Evolutionary conservation across 2,329 filamentous ascomycete genomes (phyloP).

Genomic region (Claviceps maximensis): DNA sequence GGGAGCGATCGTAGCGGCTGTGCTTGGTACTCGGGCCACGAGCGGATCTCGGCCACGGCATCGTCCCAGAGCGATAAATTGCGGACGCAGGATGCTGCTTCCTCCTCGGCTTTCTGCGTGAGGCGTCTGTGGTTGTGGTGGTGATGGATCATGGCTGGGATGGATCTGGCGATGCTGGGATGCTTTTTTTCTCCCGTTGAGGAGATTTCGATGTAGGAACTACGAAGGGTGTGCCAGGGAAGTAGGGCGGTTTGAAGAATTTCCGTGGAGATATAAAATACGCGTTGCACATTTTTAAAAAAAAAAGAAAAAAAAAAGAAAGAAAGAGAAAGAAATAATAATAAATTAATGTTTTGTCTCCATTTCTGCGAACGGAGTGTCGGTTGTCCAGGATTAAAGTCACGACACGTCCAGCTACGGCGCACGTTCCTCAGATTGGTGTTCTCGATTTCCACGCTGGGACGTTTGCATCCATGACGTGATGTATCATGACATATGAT

Average conservation of each 20-base stretch:
- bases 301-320: no score
- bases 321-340: no score
- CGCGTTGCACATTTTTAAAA: no score
- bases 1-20: conserved; percentile 7
- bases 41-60: conserved; percentile 6
- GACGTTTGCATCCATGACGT: not conserved
- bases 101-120: not conserved
- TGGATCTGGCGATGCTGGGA: not conserved
- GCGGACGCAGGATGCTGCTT: conserved; percentile 3
- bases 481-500: not conserved
- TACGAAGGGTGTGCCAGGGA: not conserved
- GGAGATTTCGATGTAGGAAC: not conserved
- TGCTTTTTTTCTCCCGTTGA: no score
- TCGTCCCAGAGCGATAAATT: conserved; percentile 7
- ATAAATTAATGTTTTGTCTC: not conserved
- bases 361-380: no score
- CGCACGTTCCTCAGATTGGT: not conserved
- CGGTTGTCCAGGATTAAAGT: no score
- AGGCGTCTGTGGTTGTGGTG: not conserved
- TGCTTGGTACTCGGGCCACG: conserved; percentile 9
- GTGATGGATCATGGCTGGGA: not conserved
- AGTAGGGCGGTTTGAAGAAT: no score
- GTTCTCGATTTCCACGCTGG: not conserved
- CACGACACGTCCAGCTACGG: no score
- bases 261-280: no score